These are phyloP conservation scores for Allium sativum DNA, from an alignment of 106 monocot genomes.

Conservation along the genomic window DNA sequence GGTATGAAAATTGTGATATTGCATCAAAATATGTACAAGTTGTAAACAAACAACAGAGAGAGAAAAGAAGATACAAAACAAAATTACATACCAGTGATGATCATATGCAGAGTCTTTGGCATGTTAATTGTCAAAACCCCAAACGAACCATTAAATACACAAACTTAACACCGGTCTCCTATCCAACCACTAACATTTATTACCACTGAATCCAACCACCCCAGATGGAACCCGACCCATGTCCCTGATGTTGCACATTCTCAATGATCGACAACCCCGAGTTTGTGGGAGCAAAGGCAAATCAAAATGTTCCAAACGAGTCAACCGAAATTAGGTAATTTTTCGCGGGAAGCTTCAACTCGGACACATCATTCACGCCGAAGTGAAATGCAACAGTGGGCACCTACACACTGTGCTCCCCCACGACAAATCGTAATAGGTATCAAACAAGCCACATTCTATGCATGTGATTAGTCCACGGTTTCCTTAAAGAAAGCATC, in stretches of 20 bases:
- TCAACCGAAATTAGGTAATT: constrained; percentile 57
- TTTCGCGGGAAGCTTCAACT: constrained; percentile 39
- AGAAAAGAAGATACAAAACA: no score
- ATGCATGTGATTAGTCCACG: constrained; percentile 14
- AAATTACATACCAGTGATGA: no score
- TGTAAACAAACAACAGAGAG: no score
- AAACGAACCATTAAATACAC: no score
- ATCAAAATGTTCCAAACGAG: constrained; percentile 31
- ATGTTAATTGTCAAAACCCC: no score
- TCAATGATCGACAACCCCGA: constrained; percentile 39
- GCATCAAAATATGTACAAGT: no score
- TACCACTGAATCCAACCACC: constrained; percentile 21
- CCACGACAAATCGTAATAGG: constrained; percentile 25
- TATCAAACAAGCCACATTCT: constrained; percentile 30
- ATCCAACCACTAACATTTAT: constrained; percentile 32
- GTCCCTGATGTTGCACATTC: constrained; percentile 64
- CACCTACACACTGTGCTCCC: constrained; percentile 33
- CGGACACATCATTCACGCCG: constrained; percentile 16
- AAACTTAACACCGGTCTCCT: no score
- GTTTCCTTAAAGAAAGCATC: constrained; percentile 33
- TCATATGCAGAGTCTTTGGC: no score
- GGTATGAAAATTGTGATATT: no score
- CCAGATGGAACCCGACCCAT: constrained; percentile 33
- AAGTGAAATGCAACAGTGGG: constrained; percentile 40
- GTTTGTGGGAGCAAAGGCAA: constrained; percentile 36